Base-by-base conservation (phyloP, 2,329 filamentous ascomycete genomes). In the Sarocladium strictum region DNA sequence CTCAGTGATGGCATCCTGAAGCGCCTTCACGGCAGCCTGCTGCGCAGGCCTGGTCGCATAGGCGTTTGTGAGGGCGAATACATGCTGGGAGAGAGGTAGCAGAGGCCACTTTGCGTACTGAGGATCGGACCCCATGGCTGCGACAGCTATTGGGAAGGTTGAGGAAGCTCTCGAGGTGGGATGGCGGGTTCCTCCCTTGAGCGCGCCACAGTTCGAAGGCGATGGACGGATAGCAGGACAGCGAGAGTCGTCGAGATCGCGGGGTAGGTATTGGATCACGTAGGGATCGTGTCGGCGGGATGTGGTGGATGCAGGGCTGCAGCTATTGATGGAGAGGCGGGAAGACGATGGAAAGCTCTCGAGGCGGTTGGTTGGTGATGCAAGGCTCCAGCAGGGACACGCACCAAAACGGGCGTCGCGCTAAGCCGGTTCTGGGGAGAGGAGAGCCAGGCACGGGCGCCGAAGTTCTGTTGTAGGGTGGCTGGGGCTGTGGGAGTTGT, bases 101-200 rank as follows among this genome's bases (percentile, higher is more conserved):
- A 90, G 78, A 58, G 90, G 89, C 76, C 87, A 93, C 73, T 90
- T 89, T 65, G 87, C 86, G 75, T 92, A 92, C 72, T 91, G 89
- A 62, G 88, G 87, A 74, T 94, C 89, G 67, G 89, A 81, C 65
- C 84, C 84, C 84, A 87, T 91, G 76, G 75, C 81, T 67, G 60
- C 59, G 61, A 55, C 21, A 49, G 35, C 33, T 41, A 15, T 54
- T 6, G 45, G 15, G 37, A 29, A 50, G 41, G 38, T 26, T 21
- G 50, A 57, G 56, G 41, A 38, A 54, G 35, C 49, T 49, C 35
- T 14, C 37, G 26, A 51, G 27, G 47, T 51, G 47, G 43, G 47
- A 51, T 51, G 47, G 29, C 26, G 47, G 47, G 3, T 33, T 33
- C 47, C 47, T 51, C 47, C 47, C 47, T 51, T 21, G 26, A 17